These are phyloP conservation scores for Hyphopichia pseudoburtonii DNA, from an alignment of 1,139 yeast genomes.

Conservation along the genomic window DNA sequence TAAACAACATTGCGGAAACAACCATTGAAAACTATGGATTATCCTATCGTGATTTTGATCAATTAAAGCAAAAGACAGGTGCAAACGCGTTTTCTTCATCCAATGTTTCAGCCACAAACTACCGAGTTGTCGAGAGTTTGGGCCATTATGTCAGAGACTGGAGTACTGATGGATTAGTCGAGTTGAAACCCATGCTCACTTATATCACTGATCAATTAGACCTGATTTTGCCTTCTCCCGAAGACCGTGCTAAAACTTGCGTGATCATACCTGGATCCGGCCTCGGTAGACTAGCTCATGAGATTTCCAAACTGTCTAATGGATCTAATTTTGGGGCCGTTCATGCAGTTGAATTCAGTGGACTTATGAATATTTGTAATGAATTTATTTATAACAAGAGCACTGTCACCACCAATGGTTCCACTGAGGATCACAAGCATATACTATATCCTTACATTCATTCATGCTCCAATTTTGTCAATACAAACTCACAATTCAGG, in stretches of 20 bases:
- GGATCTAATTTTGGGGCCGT: conserved; percentile 53
- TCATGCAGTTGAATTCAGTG: conserved; percentile 70
- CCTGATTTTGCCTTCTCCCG: conserved; percentile 20
- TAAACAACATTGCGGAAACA: conserved; percentile 43
- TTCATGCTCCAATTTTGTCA: conserved; percentile 66
- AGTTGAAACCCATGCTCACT: conserved; percentile 51
- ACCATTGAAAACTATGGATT: conserved; percentile 44
- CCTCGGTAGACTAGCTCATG: conserved; percentile 68
- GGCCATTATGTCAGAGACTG: conserved; percentile 80
- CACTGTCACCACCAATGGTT: neutral
- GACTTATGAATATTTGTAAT: conserved; percentile 67
- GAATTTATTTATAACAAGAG: conserved; percentile 51
- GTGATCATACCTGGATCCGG: conserved; percentile 81
- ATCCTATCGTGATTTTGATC: conserved; percentile 36
- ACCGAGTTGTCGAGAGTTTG: conserved; percentile 65
- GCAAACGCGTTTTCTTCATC: no score
- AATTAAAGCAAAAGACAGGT: conserved; percentile 19
- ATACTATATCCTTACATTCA: conserved; percentile 67
- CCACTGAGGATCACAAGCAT: conserved; percentile 10
- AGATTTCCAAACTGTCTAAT: conserved; percentile 40
- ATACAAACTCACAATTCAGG: conserved; percentile 53
- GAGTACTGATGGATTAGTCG: conserved; percentile 45
- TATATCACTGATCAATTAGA: conserved; percentile 43
- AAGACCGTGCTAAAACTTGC: conserved; percentile 34
- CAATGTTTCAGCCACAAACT: conserved; percentile 42